These are phyloP conservation scores for Leccinum griseonigrum DNA, from an alignment of 1,284 basidiomycete species.

Conservation along the genomic window DNA sequence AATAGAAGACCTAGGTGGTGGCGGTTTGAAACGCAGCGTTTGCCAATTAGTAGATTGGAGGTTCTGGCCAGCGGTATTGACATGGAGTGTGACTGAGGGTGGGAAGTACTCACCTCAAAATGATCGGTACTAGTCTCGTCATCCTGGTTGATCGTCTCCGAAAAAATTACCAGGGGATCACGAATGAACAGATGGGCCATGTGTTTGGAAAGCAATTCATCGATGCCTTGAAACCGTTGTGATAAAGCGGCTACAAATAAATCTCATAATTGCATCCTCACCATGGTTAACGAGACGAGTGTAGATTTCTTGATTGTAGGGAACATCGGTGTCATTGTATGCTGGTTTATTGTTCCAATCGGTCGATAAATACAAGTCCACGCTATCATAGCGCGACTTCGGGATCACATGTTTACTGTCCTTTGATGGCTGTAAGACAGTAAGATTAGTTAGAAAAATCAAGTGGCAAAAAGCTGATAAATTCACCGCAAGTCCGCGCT, in stretches of 20 bases:
- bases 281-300: slow-evolving; percentile 72
- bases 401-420: slow-evolving; percentile 78
- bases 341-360: slow-evolving; percentile 85
- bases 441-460: slow-evolving; percentile 9
- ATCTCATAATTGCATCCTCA: slow-evolving; percentile 34
- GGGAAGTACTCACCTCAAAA: slow-evolving; percentile 70
- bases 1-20: slow-evolving; percentile 86
- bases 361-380: slow-evolving; percentile 91
- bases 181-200: slow-evolving; percentile 97
- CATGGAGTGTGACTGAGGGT: background rate
- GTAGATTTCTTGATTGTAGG: slow-evolving; percentile 76
- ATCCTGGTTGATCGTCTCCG: slow-evolving; percentile 92
- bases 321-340: slow-evolving; percentile 89
- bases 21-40: slow-evolving; percentile 98
- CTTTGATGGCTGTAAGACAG: slow-evolving; percentile 63
- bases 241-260: background rate
- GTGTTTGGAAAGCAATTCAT: slow-evolving; percentile 86
- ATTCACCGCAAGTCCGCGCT: slow-evolving; percentile 79
- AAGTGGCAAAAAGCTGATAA: background rate
- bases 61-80: slow-evolving; percentile 53
- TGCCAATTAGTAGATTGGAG: slow-evolving; percentile 99
- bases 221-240: slow-evolving; percentile 61
- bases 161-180: slow-evolving; percentile 94
- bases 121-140: slow-evolving; percentile 89
- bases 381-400: slow-evolving; percentile 96